Evolutionary conservation across 805 yeast species (phyloP).

Genomic region (Barnettozyma californica): DNA sequence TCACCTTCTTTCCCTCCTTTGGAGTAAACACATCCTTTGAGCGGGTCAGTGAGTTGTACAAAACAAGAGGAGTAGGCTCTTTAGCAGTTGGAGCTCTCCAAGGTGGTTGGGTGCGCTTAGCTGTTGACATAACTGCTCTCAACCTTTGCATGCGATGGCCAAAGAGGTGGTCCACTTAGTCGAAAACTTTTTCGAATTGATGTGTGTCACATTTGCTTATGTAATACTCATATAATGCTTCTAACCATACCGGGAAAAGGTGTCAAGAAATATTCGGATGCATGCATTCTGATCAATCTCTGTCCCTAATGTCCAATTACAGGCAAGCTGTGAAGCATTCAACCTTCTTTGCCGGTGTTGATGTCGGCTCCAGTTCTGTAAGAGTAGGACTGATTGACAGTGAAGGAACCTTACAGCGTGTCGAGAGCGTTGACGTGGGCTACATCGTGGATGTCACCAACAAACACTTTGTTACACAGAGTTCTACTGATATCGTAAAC

Average conservation of each 20-base stretch:
- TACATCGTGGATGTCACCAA: slow-evolving; percentile 21
- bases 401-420: slow-evolving; percentile 15
- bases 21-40: slow-evolving; percentile 79
- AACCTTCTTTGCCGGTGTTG: slow-evolving; percentile 33
- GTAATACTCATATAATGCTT: too few species aligned
- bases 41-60: slow-evolving; percentile 82
- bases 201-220: background rate
- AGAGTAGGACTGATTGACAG: slow-evolving; percentile 31
- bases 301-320: background rate
- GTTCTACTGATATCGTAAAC: slow-evolving; percentile 33
- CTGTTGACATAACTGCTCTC: slow-evolving; percentile 2
- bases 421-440: slow-evolving; percentile 17
- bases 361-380: slow-evolving; percentile 47
- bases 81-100: background rate
- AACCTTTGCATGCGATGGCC: background rate
- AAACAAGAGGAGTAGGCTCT: slow-evolving; percentile 5
- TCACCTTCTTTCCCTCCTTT: slow-evolving; percentile 51
- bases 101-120: slow-evolving; percentile 1
- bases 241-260: background rate
- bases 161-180: background rate
- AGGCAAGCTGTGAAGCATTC: background rate
- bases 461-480: slow-evolving; percentile 33
- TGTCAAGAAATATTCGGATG: background rate
- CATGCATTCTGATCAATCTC: background rate
- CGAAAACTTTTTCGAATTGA: background rate